These are phyloP conservation scores for Penicillium sp. DNA, from an alignment of 2,329 filamentous ascomycete genomes.

Conservation along the genomic window DNA sequence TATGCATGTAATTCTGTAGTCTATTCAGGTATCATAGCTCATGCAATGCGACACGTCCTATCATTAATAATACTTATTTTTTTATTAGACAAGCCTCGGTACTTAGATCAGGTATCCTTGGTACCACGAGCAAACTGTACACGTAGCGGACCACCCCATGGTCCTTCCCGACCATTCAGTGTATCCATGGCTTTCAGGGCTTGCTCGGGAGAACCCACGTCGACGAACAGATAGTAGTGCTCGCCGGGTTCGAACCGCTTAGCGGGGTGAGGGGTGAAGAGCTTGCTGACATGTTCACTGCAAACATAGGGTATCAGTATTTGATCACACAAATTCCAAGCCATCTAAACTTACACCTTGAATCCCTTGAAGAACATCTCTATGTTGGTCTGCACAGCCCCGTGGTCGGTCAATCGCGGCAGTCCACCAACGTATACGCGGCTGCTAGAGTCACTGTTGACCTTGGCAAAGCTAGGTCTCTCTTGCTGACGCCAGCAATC, in stretches of 20 bases:
- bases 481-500: conserved; percentile 46
- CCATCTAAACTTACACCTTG: conserved; percentile 34
- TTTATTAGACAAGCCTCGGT: not conserved
- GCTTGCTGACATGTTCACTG: conserved; percentile 48
- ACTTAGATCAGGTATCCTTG: conserved; percentile 6
- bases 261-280: conserved; percentile 58
- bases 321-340: not conserved
- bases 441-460: conserved; percentile 36
- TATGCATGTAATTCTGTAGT: not conserved
- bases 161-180: conserved; percentile 39
- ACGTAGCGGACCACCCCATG: conserved; percentile 39
- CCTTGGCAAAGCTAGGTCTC: conserved; percentile 32
- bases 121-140: conserved; percentile 42
- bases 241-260: conserved; percentile 53
- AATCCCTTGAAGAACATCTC: conserved; percentile 45
- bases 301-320: not conserved
- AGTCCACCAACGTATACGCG: conserved; percentile 50
- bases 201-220: conserved; percentile 56
- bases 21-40: conserved; percentile 7
- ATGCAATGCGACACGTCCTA: conserved; percentile 4
- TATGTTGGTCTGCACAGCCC: conserved; percentile 42
- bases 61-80: conserved; percentile 5
- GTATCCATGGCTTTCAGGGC: conserved; percentile 50
- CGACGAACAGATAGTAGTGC: conserved; percentile 65
- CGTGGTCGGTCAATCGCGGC: conserved; percentile 42